Evolutionary conservation across 352 stramenopile genomes (phyloP).

Genomic region (Pythium oligandrum): DNA sequence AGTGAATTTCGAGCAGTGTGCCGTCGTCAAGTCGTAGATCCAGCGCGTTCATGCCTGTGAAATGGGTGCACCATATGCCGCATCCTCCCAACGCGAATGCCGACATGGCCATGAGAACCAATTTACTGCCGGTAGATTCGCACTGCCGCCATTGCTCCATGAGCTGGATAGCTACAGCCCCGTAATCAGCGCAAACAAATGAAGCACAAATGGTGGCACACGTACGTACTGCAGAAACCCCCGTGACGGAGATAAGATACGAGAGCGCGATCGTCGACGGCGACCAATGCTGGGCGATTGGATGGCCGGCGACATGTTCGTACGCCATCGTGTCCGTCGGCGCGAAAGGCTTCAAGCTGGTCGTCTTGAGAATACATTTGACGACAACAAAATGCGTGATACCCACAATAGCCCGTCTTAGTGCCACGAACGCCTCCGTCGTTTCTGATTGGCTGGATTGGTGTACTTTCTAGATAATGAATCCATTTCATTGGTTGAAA

Average conservation of each 20-base stretch:
- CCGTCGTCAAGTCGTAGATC: conserved; percentile 35
- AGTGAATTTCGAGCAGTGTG: conserved; percentile 38
- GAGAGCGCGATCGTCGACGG: conserved; percentile 34
- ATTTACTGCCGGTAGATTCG: conserved; percentile 27
- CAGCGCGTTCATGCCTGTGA: conserved; percentile 66
- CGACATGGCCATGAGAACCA: conserved; percentile 36
- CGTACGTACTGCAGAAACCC: conserved; percentile 44
- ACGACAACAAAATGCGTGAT: too few relatives aligned
- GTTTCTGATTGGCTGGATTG: too few relatives aligned
- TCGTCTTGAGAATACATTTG: too few relatives aligned
- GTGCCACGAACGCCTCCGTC: too few relatives aligned
- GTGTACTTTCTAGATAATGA: too few relatives aligned
- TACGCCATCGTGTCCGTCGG: too few relatives aligned
- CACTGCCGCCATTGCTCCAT: conserved; percentile 66
- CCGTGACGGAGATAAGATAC: conserved; percentile 51
- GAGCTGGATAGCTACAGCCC: conserved; percentile 44
- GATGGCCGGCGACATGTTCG: too few relatives aligned
- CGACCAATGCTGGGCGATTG: not conserved
- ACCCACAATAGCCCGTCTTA: too few relatives aligned
- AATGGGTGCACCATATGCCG: conserved; percentile 75
- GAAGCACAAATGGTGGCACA: not conserved
- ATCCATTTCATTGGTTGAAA: too few relatives aligned
- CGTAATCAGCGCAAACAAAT: not conserved
- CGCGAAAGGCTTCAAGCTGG: too few relatives aligned
- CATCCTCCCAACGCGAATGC: conserved; percentile 47